Conservation (phyloP, 1,284 basidiomycete genomes). For the Moesziomyces sp. region DNA sequence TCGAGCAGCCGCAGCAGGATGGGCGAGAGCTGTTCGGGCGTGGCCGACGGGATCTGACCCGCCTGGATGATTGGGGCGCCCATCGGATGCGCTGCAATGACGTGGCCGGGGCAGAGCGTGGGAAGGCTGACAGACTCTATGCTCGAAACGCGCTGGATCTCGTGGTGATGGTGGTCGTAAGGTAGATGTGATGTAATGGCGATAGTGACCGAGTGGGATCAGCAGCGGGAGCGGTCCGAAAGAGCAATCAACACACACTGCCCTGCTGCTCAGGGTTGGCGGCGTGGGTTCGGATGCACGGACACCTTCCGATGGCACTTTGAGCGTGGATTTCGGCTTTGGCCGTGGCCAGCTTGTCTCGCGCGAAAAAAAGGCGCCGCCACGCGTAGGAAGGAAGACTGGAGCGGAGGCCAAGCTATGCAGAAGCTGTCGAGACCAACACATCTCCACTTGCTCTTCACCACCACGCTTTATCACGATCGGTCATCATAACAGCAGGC, state of each 20-base stretch:
- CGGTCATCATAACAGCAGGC: background rate
- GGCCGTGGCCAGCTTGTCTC: slow-evolving; percentile 12
- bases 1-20: slow-evolving; percentile 53
- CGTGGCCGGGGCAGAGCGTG: background rate
- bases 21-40: slow-evolving; percentile 46
- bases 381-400: slow-evolving; percentile 5
- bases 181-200: background rate
- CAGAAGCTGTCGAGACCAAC: slow-evolving; percentile 2
- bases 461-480: background rate
- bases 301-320: slow-evolving; percentile 1
- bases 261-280: background rate
- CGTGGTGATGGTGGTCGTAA: background rate
- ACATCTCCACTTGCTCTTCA: slow-evolving; percentile 4
- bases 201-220: background rate
- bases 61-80: slow-evolving; percentile 31
- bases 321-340: slow-evolving; percentile 19
- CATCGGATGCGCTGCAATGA: slow-evolving; percentile 2
- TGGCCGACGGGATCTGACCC: slow-evolving; percentile 46
- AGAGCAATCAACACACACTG: background rate
- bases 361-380: slow-evolving; percentile 2
- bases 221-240: background rate
- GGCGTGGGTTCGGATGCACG: slow-evolving; percentile 18
- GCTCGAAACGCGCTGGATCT: too few relatives aligned
- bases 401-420: background rate
- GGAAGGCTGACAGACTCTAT: too few relatives aligned